Evolutionary conservation across 169 alveolate genomes (phyloP).

Genomic region (Plasmodium gonderi): DNA sequence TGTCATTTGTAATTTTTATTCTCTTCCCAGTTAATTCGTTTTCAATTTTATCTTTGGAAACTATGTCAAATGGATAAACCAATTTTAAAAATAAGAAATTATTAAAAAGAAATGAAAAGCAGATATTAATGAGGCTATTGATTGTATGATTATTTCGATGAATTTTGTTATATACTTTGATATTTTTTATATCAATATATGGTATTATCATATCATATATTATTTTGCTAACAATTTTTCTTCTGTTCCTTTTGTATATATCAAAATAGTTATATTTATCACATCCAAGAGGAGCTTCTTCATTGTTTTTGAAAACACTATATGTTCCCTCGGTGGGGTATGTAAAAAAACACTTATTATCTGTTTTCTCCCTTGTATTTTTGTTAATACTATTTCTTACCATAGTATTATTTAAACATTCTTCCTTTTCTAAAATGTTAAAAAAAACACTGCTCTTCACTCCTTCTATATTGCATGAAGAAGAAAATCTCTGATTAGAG

Average conservation of each 20-base stretch:
- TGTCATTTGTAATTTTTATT: conserved; percentile 23
- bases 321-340: background rate
- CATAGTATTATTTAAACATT: background rate
- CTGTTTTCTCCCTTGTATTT: background rate
- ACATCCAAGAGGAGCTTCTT: background rate
- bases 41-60: conserved; percentile 39
- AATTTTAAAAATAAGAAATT: conserved; percentile 47
- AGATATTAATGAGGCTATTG: conserved; percentile 64
- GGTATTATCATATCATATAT: conserved; percentile 51
- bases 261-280: background rate
- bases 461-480: background rate
- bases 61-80: conserved; percentile 67
- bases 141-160: conserved; percentile 20
- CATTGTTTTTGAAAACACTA: background rate
- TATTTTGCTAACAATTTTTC: conserved; percentile 6
- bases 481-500: background rate
- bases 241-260: background rate
- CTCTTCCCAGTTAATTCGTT: conserved; percentile 17
- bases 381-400: background rate
- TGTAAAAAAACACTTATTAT: background rate
- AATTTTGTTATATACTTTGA: conserved; percentile 31
- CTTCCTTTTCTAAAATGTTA: background rate
- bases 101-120: conserved; percentile 59
- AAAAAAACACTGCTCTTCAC: background rate
- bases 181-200: conserved; percentile 36